Base-by-base conservation (phyloP, 2,329 filamentous ascomycete species). In the Stachybotrys chlorohalonatus region DNA sequence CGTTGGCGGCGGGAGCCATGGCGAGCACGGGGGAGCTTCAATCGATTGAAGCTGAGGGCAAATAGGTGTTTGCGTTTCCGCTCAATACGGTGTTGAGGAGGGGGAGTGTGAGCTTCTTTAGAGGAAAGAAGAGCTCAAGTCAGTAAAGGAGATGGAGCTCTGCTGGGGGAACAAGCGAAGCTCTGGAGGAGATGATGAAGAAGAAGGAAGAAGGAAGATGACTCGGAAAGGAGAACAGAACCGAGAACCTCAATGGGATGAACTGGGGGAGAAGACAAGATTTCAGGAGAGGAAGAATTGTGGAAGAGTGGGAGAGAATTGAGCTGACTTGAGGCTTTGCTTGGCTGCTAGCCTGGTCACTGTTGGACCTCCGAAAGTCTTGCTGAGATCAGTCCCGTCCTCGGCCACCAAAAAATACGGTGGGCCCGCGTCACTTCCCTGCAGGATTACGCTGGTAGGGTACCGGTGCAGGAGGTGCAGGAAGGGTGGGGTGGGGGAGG, bases 1-100 rank as follows among this genome's bases (percentile, higher is more conserved):
- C 94, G 81, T 99, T 96, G 75, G 90, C 92, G 71, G 88, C 46
- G 52, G 54, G 36, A 42, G 82, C 75, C 80, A 86, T 87, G 68
- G 59, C 56, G 59, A 62, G 47, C 47, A 49, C 47, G 17, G 6
- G 17, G 31, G 13, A 49, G 47, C 47, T 49, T 17, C 47, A 49
- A 31, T 49, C 17, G 47, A 49, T 17, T 30, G 17, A 17, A 49
- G 17, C 31, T 13, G 17, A 49, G n/a, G 47, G 45, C 7, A 49
- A 24, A 50, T 39, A 31, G 53, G 30, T 24, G 24, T 24, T 24
- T 24, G 24, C 24, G 24, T 11, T 45, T 45, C 39, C 39, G 39
- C 39, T 47, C 46, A 24, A 24, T 47, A 24, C 17, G 15, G 46
- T 47, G 46, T 16, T 47, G 46, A 47, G n/a, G n/a, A 7, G 16